Evolutionary conservation across 2,329 filamentous ascomycete species (phyloP).

Genomic region (Helotiales sp.): DNA sequence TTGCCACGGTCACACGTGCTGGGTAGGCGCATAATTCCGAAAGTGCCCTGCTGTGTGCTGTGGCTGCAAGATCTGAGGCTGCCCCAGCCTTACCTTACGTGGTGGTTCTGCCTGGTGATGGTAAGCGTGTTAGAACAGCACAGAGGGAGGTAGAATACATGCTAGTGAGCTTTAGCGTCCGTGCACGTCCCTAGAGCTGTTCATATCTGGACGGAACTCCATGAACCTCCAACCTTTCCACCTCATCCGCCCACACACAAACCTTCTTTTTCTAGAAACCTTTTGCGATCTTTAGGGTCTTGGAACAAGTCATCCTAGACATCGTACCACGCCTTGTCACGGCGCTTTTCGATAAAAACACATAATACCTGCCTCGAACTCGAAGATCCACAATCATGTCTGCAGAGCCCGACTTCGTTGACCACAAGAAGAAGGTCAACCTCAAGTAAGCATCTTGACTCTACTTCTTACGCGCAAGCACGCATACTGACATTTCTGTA

Average conservation of each 20-base stretch:
- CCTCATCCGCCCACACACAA: not conserved
- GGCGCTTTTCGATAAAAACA: conserved; percentile 12
- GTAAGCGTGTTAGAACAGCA: not conserved
- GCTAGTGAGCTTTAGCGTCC: too few relatives aligned
- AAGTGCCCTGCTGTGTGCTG: not conserved
- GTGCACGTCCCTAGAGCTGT: not conserved
- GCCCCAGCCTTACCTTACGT: not conserved
- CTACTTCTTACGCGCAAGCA: conserved; percentile 3
- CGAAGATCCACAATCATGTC: conserved; percentile 57
- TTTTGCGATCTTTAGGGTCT: not conserved
- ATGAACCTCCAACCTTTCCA: not conserved
- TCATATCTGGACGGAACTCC: not conserved
- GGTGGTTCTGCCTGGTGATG: not conserved
- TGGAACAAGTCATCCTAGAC: not conserved
- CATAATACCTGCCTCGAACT: conserved; percentile 4
- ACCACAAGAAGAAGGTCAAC: conserved; percentile 82
- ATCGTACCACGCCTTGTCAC: conserved; percentile 7
- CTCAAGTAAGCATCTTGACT: conserved; percentile 66
- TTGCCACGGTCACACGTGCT: not conserved
- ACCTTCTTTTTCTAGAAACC: not conserved
- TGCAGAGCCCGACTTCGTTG: conserved; percentile 60
- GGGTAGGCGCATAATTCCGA: not conserved
- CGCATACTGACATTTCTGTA: conserved; percentile 47
- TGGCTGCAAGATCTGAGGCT: not conserved
- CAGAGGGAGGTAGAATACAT: not conserved